Conservation (phyloP, 768 basidiomycete species). For the Boletus subcaerulescens region DNA sequence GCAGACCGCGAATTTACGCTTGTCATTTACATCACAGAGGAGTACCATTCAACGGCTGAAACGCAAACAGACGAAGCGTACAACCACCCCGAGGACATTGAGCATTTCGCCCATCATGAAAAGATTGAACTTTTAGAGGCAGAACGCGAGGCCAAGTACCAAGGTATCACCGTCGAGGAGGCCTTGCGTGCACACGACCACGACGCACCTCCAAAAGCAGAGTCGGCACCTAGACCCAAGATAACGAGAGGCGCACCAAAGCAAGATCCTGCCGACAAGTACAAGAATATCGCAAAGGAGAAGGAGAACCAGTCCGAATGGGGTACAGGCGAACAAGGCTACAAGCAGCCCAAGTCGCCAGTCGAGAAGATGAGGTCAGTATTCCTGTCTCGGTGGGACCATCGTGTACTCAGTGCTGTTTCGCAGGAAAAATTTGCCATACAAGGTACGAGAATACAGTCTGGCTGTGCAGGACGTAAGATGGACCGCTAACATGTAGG, state of each 20-base stretch:
- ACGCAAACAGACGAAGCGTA: constrained; percentile 97
- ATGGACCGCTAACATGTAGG: constrained; percentile 48
- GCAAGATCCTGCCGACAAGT: constrained; percentile 64
- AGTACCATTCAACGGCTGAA: constrained; percentile 94
- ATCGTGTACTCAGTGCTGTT: constrained; percentile 1
- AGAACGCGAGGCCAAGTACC: constrained; percentile 77
- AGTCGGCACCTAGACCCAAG: constrained; percentile 42
- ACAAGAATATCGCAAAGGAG: constrained; percentile 52
- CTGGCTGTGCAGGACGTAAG: constrained; percentile 20
- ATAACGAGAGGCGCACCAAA: constrained; percentile 58
- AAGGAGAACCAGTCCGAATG: constrained; percentile 58
- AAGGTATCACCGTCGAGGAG: constrained; percentile 78
- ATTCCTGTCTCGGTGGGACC: neutral
- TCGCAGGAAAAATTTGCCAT: constrained; percentile 72
- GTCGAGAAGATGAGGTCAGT: constrained; percentile 72
- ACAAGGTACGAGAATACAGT: constrained; percentile 61
- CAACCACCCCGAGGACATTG: constrained; percentile 87
- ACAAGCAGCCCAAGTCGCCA: constrained; percentile 67
- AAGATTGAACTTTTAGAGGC: constrained; percentile 81
- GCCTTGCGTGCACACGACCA: constrained; percentile 55
- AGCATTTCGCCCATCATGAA: constrained; percentile 90
- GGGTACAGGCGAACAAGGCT: constrained; percentile 70
- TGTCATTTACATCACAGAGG: constrained; percentile 45
- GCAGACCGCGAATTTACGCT: neutral
- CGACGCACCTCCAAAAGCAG: constrained; percentile 22